phyloP scores from a whole-genome alignment of 352 stramenopile genomes.

The Thalassiosira allenii region DNA sequence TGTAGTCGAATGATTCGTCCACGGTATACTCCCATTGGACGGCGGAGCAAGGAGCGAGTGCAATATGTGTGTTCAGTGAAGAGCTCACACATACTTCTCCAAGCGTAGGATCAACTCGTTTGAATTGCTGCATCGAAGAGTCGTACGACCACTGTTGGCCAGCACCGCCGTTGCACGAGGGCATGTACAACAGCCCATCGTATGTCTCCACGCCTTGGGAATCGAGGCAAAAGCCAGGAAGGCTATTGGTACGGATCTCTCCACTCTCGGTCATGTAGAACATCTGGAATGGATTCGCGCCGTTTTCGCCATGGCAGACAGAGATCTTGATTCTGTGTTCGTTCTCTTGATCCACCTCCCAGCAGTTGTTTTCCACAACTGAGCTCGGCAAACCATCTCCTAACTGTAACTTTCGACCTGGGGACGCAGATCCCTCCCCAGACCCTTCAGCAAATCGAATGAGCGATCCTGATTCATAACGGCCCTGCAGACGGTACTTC shows the following conservation, averaged over 20 bases:
- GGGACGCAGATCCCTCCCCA: too few relatives aligned
- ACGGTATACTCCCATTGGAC: too few relatives aligned
- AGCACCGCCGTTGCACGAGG: neutral
- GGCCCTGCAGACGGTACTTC: conserved; percentile 29
- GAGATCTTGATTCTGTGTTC: neutral
- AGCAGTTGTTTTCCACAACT: too few relatives aligned
- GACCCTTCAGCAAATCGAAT: too few relatives aligned
- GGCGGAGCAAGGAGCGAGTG: too few relatives aligned
- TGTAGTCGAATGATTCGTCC: too few relatives aligned
- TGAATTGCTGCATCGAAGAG: neutral
- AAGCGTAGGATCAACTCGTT: too few relatives aligned
- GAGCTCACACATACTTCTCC: too few relatives aligned
- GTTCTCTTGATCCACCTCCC: neutral
- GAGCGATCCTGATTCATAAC: neutral
- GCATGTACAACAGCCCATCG: neutral
- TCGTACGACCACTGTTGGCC: neutral
- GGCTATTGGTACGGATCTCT: neutral
- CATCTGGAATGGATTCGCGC: neutral
- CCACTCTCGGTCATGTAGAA: neutral
- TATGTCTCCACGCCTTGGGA: too few relatives aligned
- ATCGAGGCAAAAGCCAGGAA: neutral
- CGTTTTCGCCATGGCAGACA: neutral
- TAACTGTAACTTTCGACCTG: too few relatives aligned
- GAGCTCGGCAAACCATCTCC: too few relatives aligned
- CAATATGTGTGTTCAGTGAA: too few relatives aligned